Base-by-base conservation (phyloP, 2,329 filamentous ascomycete species). In the Ceratocystis colombiana region DNA sequence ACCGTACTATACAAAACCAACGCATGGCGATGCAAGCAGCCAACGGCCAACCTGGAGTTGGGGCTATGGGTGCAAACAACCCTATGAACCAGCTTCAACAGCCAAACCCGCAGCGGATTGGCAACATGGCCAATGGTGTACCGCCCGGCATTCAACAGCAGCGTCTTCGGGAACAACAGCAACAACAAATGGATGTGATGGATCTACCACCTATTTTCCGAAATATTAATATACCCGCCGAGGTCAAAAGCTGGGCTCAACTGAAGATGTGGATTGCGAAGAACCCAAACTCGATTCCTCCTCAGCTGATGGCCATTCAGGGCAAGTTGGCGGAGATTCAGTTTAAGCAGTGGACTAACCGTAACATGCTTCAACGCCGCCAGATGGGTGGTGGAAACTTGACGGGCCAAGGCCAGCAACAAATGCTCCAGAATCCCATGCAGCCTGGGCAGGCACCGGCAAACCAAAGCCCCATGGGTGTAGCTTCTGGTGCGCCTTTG, bases 201-300 rank as follows among this genome's bases (percentile, higher is more conserved):
- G 79, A 82, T 10, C 68, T 82, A 0, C 79, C 79, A 0, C 69
- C 71, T 1, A 70, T 79, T 4, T 68, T 76, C 15, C 70, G 73
- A 15, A 69, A 74, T 1, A 71, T 75, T 2, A 70, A 71, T 22
- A 66, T 79, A 2, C 77, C 78, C 1, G 70, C 73, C 0, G 77
- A 80, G 0, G 70, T 79, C 4, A 80, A 79, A 71, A 82, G 79
- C 68, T 82, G 80, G 80, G 73, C 73, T 17, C 78, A 80, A 2
- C 71, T 82, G 10, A 79, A 78, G 70, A 67, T 70, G 1, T 80
- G 77, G 61, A 62, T 62, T 10, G 6, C 76, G 69, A 79, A 3
- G 68, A 68, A 8, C 74, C 75, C 63, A 77, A 76, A 61, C 75
- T 73, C 64, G 65, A 15, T 61, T 12, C 25, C 69, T 22, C 57